phyloP scores from a whole-genome alignment of 2,329 filamentous ascomycete species.

The Metarhizium robertsii region DNA sequence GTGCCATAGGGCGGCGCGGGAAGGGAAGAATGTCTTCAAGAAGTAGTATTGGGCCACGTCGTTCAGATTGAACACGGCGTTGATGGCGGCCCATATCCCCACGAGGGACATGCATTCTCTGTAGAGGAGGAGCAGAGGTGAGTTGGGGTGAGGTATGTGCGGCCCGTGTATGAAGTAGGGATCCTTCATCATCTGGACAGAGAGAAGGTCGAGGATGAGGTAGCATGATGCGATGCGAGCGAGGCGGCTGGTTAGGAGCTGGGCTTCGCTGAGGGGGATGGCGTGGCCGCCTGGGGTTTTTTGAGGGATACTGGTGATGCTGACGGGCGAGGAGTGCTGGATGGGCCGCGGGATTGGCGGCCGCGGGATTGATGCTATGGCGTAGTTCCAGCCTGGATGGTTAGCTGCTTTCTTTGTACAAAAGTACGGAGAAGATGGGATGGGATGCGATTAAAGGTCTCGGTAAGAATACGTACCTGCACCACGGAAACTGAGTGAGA shows the following conservation, averaged over 20 bases:
- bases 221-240: slow-evolving; percentile 46
- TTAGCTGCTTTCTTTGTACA: not conserved
- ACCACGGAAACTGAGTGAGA: slow-evolving; percentile 45
- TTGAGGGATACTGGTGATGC: slow-evolving; percentile 31
- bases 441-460: not conserved
- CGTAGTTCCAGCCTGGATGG: slow-evolving; percentile 46
- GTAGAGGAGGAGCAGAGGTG: slow-evolving; percentile 39
- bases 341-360: slow-evolving; percentile 28
- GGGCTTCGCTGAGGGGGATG: slow-evolving; percentile 29
- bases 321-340: slow-evolving; percentile 25
- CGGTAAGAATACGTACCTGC: slow-evolving; percentile 31
- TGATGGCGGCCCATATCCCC: slow-evolving; percentile 51
- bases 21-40: slow-evolving; percentile 41
- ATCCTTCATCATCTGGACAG: slow-evolving; percentile 62
- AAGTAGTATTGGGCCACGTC: slow-evolving; percentile 47
- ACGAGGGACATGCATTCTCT: slow-evolving; percentile 47
- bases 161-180: slow-evolving; percentile 61
- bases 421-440: too few relatives aligned
- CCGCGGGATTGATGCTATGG: slow-evolving; percentile 39
- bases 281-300: slow-evolving; percentile 36
- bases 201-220: slow-evolving; percentile 59
- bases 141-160: slow-evolving; percentile 31
- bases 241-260: slow-evolving; percentile 37
- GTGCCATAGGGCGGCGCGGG: slow-evolving; percentile 40
- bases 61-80: slow-evolving; percentile 48